phyloP scores from a whole-genome alignment of 2,329 filamentous ascomycete species.

The Harringtonia aguacate region DNA sequence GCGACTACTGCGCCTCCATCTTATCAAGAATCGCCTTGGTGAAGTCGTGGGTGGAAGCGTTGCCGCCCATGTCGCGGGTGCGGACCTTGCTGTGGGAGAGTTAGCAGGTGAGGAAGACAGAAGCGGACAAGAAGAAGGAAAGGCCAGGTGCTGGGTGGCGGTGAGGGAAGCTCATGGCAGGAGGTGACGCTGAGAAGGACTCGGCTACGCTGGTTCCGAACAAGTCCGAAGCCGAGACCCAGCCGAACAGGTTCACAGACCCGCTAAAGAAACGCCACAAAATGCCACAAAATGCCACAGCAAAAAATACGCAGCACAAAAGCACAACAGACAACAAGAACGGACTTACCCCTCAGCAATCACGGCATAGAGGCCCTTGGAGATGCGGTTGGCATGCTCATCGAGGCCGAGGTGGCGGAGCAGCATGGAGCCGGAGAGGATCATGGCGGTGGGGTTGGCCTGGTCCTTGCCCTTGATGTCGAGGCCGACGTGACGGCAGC shows the following conservation, averaged over 20 bases:
- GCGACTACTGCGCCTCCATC: conserved; percentile 56
- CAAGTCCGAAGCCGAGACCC: too few relatives aligned
- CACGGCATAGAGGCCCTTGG: conserved; percentile 65
- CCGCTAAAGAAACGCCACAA: neutral
- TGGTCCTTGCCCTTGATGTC: conserved; percentile 99
- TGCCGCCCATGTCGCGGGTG: conserved; percentile 93
- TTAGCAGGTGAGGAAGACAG: conserved; percentile 25
- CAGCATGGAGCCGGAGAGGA: conserved; percentile 94
- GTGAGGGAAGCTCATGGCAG: too few relatives aligned
- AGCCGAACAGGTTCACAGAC: too few relatives aligned
- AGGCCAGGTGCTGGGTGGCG: too few relatives aligned
- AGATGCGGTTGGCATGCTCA: conserved; percentile 97
- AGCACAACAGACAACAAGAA: neutral
- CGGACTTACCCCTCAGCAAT: conserved; percentile 78
- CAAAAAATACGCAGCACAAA: neutral
- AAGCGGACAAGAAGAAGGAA: neutral
- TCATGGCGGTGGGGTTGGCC: conserved; percentile 92
- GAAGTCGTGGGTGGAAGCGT: conserved; percentile 85
- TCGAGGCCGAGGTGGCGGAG: conserved; percentile 94
- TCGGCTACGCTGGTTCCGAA: too few relatives aligned
- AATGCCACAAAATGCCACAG: neutral
- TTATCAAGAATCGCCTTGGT: conserved; percentile 87
- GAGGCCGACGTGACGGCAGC: conserved; percentile 96
- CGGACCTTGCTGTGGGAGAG: conserved; percentile 56
- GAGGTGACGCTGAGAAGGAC: too few relatives aligned